These are phyloP conservation scores for Trametes elegans DNA, from an alignment of 768 basidiomycete genomes.

Conservation along the genomic window DNA sequence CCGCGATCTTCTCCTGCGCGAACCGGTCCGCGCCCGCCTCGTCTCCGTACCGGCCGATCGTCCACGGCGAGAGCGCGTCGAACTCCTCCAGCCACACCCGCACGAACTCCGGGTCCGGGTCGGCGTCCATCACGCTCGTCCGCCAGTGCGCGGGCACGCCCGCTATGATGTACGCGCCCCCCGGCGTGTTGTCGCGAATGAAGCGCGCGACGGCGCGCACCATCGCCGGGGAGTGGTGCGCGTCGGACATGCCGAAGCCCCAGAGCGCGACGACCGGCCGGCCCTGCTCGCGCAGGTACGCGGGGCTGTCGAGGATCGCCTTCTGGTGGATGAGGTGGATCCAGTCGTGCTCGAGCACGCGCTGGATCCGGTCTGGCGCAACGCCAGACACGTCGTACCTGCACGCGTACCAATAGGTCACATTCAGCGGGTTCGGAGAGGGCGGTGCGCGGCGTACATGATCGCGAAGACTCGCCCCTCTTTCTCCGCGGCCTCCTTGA, in stretches of 20 bases:
- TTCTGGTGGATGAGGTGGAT: slow-evolving; percentile 61
- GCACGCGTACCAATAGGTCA: neutral
- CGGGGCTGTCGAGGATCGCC: slow-evolving; percentile 65
- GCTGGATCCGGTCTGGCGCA: slow-evolving; percentile 64
- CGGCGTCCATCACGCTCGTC: slow-evolving; percentile 65
- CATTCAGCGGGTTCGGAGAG: neutral
- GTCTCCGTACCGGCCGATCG: slow-evolving; percentile 65
- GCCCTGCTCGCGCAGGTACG: slow-evolving; percentile 68
- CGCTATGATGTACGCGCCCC: slow-evolving; percentile 72
- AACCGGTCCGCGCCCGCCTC: slow-evolving; percentile 63
- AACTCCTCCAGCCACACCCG: slow-evolving; percentile 75
- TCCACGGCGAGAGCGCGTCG: slow-evolving; percentile 83
- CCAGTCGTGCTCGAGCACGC: slow-evolving; percentile 72
- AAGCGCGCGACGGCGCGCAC: slow-evolving; percentile 54
- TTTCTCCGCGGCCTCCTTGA: slow-evolving; percentile 73
- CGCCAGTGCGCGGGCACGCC: slow-evolving; percentile 78
- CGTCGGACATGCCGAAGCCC: slow-evolving; percentile 71
- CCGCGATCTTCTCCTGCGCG: slow-evolving; percentile 58
- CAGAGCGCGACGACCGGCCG: slow-evolving; percentile 72
- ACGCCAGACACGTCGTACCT: slow-evolving; percentile 88
- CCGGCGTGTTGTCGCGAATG: slow-evolving; percentile 61
- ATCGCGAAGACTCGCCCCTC: slow-evolving; percentile 82
- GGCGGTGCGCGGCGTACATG: slow-evolving; percentile 51
- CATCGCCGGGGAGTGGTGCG: slow-evolving; percentile 59
- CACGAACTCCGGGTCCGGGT: slow-evolving; percentile 62